These are phyloP conservation scores for Fusarium keratoplasticum DNA, from an alignment of 2,329 filamentous ascomycete genomes.

Conservation along the genomic window DNA sequence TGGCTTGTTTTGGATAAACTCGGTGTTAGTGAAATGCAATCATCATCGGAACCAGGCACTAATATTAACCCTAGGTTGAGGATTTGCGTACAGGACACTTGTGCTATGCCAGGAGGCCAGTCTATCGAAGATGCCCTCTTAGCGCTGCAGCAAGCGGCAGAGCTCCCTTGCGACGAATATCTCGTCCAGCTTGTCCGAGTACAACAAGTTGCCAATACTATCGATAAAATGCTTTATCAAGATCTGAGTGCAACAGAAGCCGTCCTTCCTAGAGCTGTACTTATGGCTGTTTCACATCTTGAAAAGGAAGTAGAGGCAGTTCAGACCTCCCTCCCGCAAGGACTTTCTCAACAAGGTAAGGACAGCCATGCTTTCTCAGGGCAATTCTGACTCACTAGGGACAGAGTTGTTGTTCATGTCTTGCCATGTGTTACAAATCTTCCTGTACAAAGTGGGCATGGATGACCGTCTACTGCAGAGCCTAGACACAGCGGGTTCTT, in stretches of 20 bases:
- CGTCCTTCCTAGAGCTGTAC: neutral
- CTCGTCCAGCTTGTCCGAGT: neutral
- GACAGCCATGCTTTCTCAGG: rapidly evolving
- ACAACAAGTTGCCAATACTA: neutral
- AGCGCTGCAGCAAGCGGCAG: neutral
- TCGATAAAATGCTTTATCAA: neutral
- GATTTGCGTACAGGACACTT: neutral
- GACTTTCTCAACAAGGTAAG: neutral
- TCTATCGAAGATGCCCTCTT: neutral
- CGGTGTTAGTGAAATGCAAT: neutral
- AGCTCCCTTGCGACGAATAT: slow-evolving; percentile 7
- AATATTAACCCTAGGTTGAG: neutral
- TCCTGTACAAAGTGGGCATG: slow-evolving; percentile 16
- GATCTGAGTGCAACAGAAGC: neutral
- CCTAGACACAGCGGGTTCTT: neutral
- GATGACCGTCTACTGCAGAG: neutral
- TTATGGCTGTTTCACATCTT: slow-evolving; percentile 1
- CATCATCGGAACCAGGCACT: neutral
- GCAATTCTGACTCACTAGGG: neutral
- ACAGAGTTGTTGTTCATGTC: slow-evolving; percentile 3
- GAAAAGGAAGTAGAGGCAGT: slow-evolving; percentile 16
- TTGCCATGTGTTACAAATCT: slow-evolving; percentile 5
- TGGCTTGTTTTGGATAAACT: slow-evolving; percentile 21
- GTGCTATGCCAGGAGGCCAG: neutral
- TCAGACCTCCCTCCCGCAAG: neutral